Conservation (phyloP, 2,329 filamentous ascomycete species). For the Nothomitra cinnamomea region DNA sequence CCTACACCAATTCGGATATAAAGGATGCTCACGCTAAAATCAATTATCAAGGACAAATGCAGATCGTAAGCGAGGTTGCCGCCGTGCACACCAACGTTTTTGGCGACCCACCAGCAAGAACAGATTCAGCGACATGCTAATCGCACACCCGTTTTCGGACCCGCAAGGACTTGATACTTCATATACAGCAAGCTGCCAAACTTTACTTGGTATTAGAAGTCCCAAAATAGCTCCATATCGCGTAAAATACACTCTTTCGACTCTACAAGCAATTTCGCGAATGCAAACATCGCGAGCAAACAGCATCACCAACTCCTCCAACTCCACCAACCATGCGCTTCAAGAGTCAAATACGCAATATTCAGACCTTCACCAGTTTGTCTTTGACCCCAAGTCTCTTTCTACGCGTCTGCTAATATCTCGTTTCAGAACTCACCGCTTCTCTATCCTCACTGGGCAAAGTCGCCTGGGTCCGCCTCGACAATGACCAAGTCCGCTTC, state of each 20-base stretch:
- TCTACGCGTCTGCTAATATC: not conserved
- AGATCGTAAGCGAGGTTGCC: no score
- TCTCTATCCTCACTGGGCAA: conserved; percentile 54
- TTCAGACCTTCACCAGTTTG: conserved; percentile 7
- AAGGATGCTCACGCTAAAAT: not conserved
- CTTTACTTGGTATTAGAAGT: no score
- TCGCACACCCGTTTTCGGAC: no score
- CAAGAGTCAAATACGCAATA: conserved; percentile 5
- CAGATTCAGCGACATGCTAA: no score
- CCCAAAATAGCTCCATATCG: no score
- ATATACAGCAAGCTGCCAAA: no score
- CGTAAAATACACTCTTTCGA: no score
- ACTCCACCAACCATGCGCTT: conserved; percentile 5
- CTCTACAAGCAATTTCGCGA: no score
- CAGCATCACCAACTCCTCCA: not conserved
- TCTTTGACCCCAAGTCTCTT: not conserved
- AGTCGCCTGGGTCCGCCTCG: conserved; percentile 78
- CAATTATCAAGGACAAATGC: not conserved
- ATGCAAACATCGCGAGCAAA: no score
- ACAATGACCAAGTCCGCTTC: conserved; percentile 76
- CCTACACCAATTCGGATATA: conserved; percentile 3
- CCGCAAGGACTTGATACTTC: no score
- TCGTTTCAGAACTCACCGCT: conserved; percentile 37
- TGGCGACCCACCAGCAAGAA: no score
- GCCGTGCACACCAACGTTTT: no score